Evolutionary conservation across 1,284 basidiomycete genomes (phyloP).

Genomic region (Pseudozyma tsukubaensis): DNA sequence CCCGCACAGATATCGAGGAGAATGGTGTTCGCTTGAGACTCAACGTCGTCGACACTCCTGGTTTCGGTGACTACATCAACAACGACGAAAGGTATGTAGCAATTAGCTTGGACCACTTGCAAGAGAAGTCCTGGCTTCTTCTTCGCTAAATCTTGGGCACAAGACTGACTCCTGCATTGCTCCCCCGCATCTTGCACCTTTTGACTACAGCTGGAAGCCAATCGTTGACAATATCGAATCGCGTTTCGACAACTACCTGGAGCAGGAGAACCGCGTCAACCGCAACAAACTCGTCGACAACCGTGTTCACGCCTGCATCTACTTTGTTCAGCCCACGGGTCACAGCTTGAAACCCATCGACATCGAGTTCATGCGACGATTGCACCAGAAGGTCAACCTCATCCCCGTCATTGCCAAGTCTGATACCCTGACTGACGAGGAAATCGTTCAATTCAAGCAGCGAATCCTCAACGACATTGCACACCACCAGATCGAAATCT

Average conservation of each 20-base stretch:
- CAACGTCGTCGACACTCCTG: conserved; percentile 68
- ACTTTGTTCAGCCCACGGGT: conserved; percentile 68
- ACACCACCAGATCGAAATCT: conserved; percentile 67
- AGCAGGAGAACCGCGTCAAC: conserved; percentile 68
- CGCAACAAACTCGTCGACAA: conserved; percentile 67
- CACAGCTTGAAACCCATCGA: conserved; percentile 67
- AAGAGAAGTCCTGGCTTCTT: not conserved
- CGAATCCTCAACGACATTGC: conserved; percentile 66
- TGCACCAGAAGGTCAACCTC: conserved; percentile 67
- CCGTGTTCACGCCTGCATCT: conserved; percentile 68
- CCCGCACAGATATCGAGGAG: conserved; percentile 64
- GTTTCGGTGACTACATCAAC: conserved; percentile 68
- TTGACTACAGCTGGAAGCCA: conserved; percentile 61
- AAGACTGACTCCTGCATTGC: not conserved
- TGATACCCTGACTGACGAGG: conserved; percentile 66
- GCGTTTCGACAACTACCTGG: conserved; percentile 67
- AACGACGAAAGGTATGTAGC: conserved; percentile 61
- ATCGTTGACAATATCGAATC: conserved; percentile 68
- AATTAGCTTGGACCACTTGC: not conserved
- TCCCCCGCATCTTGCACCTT: not conserved
- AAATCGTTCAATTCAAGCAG: conserved; percentile 65
- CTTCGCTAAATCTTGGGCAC: not conserved
- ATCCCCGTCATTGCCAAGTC: conserved; percentile 68
- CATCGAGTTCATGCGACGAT: conserved; percentile 67
- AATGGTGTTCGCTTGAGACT: conserved; percentile 67